Evolutionary conservation across 257 asterid species (phyloP).

Genomic region (Primulina tabacum): DNA sequence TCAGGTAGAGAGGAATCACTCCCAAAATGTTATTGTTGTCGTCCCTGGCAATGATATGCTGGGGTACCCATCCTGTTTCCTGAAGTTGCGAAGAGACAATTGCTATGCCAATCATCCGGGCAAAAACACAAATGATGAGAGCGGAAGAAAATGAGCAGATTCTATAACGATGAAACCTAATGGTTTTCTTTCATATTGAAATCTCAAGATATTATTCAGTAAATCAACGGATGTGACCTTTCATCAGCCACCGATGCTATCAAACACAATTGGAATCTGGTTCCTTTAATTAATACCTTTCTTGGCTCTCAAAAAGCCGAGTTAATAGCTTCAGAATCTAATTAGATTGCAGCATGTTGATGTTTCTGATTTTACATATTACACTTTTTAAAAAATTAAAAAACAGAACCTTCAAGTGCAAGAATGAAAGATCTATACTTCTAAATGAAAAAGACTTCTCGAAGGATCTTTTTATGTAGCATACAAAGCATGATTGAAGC

Average conservation of each 20-base stretch:
- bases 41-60: slow-evolving; percentile 78
- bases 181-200: slow-evolving; percentile 6
- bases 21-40: slow-evolving; percentile 62
- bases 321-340: neutral
- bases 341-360: neutral
- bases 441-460: too few species aligned
- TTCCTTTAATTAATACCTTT: neutral
- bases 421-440: slow-evolving; percentile 4
- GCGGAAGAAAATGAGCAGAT: slow-evolving; percentile 18
- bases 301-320: neutral
- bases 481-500: neutral
- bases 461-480: neutral
- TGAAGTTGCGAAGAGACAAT: slow-evolving; percentile 35
- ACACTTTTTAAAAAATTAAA: neutral
- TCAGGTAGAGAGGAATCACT: slow-evolving; percentile 89
- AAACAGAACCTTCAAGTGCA: neutral
- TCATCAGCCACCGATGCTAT: neutral
- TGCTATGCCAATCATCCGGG: slow-evolving; percentile 24
- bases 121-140: slow-evolving; percentile 19
- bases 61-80: slow-evolving; percentile 96
- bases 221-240: slow-evolving; percentile 7
- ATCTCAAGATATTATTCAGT: slow-evolving; percentile 7
- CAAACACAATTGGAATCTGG: neutral
- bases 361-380: slow-evolving; percentile 11
- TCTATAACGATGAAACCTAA: neutral